phyloP scores from a whole-genome alignment of 2,329 filamentous ascomycete genomes.

The Stagonosporopsis vannaccii region DNA sequence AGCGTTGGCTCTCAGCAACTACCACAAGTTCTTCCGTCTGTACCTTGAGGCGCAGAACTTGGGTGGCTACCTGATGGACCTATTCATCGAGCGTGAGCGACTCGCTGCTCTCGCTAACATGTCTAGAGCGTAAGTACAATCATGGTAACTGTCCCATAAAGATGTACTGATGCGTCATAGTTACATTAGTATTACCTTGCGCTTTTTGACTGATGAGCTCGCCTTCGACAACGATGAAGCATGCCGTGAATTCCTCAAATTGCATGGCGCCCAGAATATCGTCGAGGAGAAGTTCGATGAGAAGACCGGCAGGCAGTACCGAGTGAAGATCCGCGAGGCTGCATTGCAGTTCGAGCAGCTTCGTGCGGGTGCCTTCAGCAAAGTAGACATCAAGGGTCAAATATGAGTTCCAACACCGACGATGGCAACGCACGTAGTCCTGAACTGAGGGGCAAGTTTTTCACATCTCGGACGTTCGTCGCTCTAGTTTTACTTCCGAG shows the following conservation, averaged over 20 bases:
- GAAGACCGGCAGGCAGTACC: slow-evolving; percentile 26
- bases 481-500: slow-evolving; percentile 26
- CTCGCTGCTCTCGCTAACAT: slow-evolving; percentile 89
- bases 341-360: slow-evolving; percentile 73
- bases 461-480: slow-evolving; percentile 21
- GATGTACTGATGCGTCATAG: slow-evolving; percentile 65
- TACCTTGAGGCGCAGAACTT: slow-evolving; percentile 95
- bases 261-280: slow-evolving; percentile 76
- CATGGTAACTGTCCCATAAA: not conserved
- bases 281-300: slow-evolving; percentile 75
- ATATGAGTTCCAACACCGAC: slow-evolving; percentile 65
- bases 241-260: slow-evolving; percentile 87
- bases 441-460: slow-evolving; percentile 3
- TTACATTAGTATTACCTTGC: slow-evolving; percentile 89
- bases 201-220: slow-evolving; percentile 94
- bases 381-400: slow-evolving; percentile 97
- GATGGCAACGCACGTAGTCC: slow-evolving; percentile 9
- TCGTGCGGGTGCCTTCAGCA: slow-evolving; percentile 76
- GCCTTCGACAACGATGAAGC: slow-evolving; percentile 93
- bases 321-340: slow-evolving; percentile 68
- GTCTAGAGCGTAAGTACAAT: slow-evolving; percentile 86
- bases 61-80: slow-evolving; percentile 98
- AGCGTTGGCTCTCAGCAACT: slow-evolving; percentile 90
- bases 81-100: slow-evolving; percentile 95
- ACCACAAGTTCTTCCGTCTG: slow-evolving; percentile 96